Conservation (phyloP, 345 rosid species). For the Mercurialis annua region DNA sequence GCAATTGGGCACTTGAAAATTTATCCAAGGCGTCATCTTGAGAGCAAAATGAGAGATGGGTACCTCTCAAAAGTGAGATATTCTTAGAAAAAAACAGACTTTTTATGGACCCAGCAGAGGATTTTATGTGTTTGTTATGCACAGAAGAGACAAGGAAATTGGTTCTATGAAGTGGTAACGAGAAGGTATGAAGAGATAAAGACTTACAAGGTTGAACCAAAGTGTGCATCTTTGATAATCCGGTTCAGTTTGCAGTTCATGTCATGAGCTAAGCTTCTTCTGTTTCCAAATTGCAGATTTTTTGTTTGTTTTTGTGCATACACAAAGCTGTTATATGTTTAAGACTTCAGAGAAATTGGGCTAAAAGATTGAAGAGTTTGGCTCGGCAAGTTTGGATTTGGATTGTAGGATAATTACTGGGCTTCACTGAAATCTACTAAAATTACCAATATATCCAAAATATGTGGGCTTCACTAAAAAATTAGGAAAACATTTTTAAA, state of each 20-base stretch:
- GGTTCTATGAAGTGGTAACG: constrained; percentile 2
- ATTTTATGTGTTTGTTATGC: constrained; percentile 19
- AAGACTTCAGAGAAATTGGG: neutral
- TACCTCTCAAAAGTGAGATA: constrained; percentile 25
- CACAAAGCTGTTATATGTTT: neutral
- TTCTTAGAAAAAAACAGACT: constrained; percentile 10
- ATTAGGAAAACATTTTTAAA: no score
- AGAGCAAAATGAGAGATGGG: constrained; percentile 37
- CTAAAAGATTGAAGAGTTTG: neutral
- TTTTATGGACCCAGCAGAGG: constrained; percentile 14
- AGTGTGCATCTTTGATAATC: constrained; percentile 52
- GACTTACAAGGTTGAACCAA: constrained; percentile 50
- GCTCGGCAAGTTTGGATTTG: neutral
- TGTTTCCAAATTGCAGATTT: neutral
- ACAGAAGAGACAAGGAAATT: constrained; percentile 5
- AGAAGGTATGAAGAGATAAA: constrained; percentile 27
- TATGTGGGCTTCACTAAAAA: no score
- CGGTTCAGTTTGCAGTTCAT: constrained; percentile 19
- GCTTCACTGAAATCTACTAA: no score
- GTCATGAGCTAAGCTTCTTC: constrained; percentile 20
- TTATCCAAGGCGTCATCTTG: constrained; percentile 34
- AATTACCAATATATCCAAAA: no score
- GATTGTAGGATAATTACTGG: neutral
- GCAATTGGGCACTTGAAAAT: constrained; percentile 31
- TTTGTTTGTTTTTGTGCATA: constrained; percentile 1